Base-by-base conservation (phyloP, 495 filamentous ascomycete species). In the Tuber umbilicatum region DNA sequence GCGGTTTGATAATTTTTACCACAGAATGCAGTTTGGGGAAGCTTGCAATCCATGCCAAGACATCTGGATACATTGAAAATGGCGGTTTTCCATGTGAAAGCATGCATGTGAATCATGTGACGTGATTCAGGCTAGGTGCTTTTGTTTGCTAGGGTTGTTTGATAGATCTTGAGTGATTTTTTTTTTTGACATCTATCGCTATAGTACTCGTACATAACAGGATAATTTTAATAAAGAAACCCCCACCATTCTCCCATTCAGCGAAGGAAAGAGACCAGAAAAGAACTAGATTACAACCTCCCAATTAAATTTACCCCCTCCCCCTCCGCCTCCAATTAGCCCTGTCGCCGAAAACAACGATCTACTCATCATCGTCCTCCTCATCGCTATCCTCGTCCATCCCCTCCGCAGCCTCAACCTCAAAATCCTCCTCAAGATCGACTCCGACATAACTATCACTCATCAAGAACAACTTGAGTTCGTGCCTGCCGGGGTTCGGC, bases 361-460 rank as follows among this genome's bases (percentile, higher is more conserved):
- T 70, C 73, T 88, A 86, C 72, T 90, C 89, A 64, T 91, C 91
- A 40, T 91, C 91, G 9, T 93, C 91, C 47, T 94, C 92, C 64
- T 92, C 91, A 1, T 92, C 92, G 39, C 93, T 92, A 83, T 97
- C 94, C 75, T 97, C 94, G 73, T 98, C 95, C 93, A 94, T 94
- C 5, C 93, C 94, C 84, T 98, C 94, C 21, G 90, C 93, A 31
- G 91, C 95, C 71, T 86, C 90, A 42, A 98, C 90, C 69, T 87
- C 90, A 82, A 99, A 97, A 2, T 88, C 88, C 45, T 94, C 95
- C 73, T 95, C 95, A 83, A 98, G 95, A 85, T 99, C 95, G 67
- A 99, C 94, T 10, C 96, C 96, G 27, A 97, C 89, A 84, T 81
- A 99, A 83, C 93, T 97, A 84, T 99, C 95, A 83, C 95, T 93